phyloP scores from a whole-genome alignment of 305 asterid genomes.

The Stenogyne calaminthoides region DNA sequence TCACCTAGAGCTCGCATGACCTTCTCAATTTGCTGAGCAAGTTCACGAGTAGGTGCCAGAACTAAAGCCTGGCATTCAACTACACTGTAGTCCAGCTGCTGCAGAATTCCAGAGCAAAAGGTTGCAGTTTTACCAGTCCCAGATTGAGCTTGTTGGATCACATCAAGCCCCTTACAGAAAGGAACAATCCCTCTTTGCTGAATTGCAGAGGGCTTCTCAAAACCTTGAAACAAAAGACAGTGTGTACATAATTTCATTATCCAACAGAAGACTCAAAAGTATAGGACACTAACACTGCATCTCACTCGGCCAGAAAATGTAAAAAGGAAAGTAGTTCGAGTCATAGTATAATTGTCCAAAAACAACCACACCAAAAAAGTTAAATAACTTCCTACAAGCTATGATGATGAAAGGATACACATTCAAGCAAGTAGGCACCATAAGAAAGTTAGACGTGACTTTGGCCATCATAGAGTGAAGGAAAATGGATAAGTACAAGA shows the following conservation, averaged over 20 bases:
- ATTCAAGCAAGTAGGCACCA: background rate
- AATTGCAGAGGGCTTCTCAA: conserved; percentile 95
- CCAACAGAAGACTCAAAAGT: background rate
- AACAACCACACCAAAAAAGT: background rate
- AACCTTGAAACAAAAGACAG: conserved; percentile 50
- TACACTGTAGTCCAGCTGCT: conserved; percentile 66
- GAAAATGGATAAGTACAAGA: background rate
- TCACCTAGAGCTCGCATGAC: conserved; percentile 93
- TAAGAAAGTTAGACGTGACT: background rate
- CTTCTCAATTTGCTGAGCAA: conserved; percentile 89
- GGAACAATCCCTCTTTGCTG: conserved; percentile 96
- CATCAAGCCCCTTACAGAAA: conserved; percentile 87
- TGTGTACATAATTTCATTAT: background rate
- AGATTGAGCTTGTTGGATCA: conserved; percentile 89
- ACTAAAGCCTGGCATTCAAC: conserved; percentile 93
- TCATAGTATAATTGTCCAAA: background rate
- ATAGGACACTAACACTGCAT: background rate
- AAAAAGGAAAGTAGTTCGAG: background rate
- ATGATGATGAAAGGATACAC: background rate
- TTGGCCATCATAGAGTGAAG: background rate
- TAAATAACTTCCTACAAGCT: background rate
- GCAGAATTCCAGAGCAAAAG: conserved; percentile 89
- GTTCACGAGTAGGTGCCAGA: conserved; percentile 93
- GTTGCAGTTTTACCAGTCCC: conserved; percentile 93
- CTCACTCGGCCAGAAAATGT: background rate